A percentile compares a stretch with the other conserved stretches of the same genome.
Conservation (phyloP, 1,139 yeast species). For the Suhomyces ambrosiae region DNA sequence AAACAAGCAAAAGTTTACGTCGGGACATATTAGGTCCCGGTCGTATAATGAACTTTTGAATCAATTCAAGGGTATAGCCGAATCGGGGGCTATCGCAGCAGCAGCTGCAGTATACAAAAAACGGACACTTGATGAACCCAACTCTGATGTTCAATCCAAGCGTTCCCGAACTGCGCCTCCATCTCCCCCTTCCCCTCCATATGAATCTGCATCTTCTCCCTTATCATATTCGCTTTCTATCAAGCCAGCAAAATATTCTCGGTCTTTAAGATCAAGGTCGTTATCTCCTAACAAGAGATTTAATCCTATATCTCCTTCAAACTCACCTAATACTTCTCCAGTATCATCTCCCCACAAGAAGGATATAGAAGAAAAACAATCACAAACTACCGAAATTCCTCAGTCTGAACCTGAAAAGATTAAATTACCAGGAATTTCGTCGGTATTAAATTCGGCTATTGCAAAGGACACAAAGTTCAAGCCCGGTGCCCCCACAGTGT, state of each 20-base stretch:
- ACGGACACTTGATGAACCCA: constrained; percentile 29
- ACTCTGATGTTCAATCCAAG: constrained; percentile 23
- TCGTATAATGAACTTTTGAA: constrained; percentile 36
- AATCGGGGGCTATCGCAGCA: constrained; percentile 10
- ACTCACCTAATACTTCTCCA: constrained; percentile 34
- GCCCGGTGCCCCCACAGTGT: constrained; percentile 46
- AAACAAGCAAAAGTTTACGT: constrained; percentile 32
- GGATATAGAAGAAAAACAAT: constrained; percentile 1
- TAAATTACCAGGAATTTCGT: constrained; percentile 46
- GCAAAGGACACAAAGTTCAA: constrained; percentile 30
- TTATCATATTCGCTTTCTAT: constrained; percentile 4
- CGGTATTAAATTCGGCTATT: constrained; percentile 33
- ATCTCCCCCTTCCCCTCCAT: constrained; percentile 40
- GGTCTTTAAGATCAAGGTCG: constrained; percentile 32
- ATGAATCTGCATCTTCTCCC: constrained; percentile 16
- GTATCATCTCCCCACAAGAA: constrained; percentile 18
- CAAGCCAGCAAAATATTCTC: constrained; percentile 13
- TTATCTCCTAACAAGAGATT: constrained; percentile 35
- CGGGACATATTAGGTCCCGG: constrained; percentile 38
- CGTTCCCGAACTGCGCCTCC: constrained; percentile 57
- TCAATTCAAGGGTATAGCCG: constrained; percentile 26
- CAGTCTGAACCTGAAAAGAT: constrained; percentile 16
- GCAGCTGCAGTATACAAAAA: constrained; percentile 19
- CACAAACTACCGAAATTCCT: too few species aligned
- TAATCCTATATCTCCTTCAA: constrained; percentile 35